phyloP scores from a whole-genome alignment of 2,329 filamentous ascomycete genomes.

The Diaporthe citriasiana region DNA sequence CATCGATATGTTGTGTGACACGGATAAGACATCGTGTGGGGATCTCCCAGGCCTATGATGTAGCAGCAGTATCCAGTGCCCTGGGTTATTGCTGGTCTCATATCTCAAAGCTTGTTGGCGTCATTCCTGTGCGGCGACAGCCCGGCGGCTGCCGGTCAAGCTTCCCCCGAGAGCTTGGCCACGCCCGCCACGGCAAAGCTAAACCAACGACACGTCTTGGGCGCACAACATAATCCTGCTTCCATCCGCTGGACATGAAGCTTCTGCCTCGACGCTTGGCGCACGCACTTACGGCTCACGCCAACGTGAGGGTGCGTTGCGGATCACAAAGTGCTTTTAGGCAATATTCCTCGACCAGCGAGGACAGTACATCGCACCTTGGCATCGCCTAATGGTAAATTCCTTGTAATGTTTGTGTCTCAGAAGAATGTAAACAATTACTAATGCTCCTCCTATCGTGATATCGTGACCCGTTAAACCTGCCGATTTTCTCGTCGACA shows the following conservation, averaged over 20 bases:
- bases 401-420: not conserved
- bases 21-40: not conserved
- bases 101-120: not conserved
- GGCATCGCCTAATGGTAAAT: not conserved
- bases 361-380: not conserved
- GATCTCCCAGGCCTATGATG: not conserved
- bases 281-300: not conserved
- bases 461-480: conserved; percentile 33
- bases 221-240: not conserved
- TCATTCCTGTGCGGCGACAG: not conserved
- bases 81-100: not conserved
- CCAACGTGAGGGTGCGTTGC: too few relatives aligned
- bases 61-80: not conserved
- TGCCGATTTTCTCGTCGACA: conserved; percentile 13
- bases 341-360: not conserved
- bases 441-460: conserved; percentile 38
- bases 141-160: conserved; percentile 2
- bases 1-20: not conserved
- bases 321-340: not conserved
- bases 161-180: conserved; percentile 3
- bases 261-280: not conserved
- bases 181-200: conserved; percentile 5
- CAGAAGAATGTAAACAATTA: conserved; percentile 36
- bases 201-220: not conserved
- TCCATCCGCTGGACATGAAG: not conserved